A percentile compares a stretch with the other conserved stretches of the same genome.
These are phyloP conservation scores for Chamaecyparis obtusa DNA, from an alignment of 75 land plant genomes.

Conservation along the genomic window DNA sequence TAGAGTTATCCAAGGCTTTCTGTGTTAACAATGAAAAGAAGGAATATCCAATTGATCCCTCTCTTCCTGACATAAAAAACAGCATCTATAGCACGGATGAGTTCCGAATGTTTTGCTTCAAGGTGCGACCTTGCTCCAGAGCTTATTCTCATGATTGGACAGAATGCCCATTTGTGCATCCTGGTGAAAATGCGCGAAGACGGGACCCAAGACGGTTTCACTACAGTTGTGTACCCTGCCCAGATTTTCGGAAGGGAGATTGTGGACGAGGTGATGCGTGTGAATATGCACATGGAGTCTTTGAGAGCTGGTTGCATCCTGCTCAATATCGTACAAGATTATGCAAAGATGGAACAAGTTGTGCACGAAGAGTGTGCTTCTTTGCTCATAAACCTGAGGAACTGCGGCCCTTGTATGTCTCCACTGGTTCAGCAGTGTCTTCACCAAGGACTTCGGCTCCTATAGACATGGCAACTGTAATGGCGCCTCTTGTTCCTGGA, in stretches of 20 bases:
- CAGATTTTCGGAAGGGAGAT: conserved; percentile 76
- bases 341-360: conserved; percentile 78
- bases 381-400: conserved; percentile 88
- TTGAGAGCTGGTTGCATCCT: conserved; percentile 88
- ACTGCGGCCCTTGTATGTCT: conserved; percentile 59
- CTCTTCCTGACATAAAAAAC: conserved; percentile 75
- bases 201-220: conserved; percentile 71
- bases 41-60: conserved; percentile 67
- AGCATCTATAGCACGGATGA: conserved; percentile 77
- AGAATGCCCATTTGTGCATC: conserved; percentile 89
- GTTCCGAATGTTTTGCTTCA: conserved; percentile 80
- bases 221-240: conserved; percentile 89
- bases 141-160: conserved; percentile 92
- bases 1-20: conserved; percentile 7
- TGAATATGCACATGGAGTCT: conserved; percentile 85
- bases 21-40: conserved; percentile 37
- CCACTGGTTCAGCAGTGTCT: conserved; percentile 54
- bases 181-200: conserved; percentile 81
- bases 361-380: conserved; percentile 73
- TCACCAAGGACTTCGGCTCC: conserved; percentile 50
- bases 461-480: conserved; percentile 30
- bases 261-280: conserved; percentile 73
- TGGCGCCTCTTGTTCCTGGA: conserved; percentile 35
- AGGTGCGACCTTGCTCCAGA: conserved; percentile 80
- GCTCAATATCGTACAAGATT: conserved; percentile 78